These are phyloP conservation scores for Kuraishia cidri DNA, from an alignment of 805 yeast species.

Conservation along the genomic window DNA sequence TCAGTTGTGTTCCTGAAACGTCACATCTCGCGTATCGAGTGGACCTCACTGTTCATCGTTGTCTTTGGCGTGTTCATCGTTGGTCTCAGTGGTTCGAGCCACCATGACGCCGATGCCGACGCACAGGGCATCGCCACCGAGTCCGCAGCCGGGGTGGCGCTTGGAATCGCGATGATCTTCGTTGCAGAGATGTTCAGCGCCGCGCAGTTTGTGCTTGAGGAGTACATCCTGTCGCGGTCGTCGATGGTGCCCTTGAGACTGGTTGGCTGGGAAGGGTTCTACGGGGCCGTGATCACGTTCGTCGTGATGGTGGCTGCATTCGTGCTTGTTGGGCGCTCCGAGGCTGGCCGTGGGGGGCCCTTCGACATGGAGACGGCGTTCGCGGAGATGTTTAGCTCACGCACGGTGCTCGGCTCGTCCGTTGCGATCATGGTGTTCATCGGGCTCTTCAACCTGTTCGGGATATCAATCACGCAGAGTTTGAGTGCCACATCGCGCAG, in stretches of 20 bases:
- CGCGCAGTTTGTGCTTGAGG: slow-evolving; percentile 71
- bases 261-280: slow-evolving; percentile 70
- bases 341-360: slow-evolving; percentile 32
- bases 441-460: slow-evolving; percentile 64
- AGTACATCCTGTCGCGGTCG: slow-evolving; percentile 46
- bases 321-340: slow-evolving; percentile 25
- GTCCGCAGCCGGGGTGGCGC: slow-evolving; percentile 19
- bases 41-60: slow-evolving; percentile 60
- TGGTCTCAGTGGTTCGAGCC: slow-evolving; percentile 56
- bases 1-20: slow-evolving; percentile 55
- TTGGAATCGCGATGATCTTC: slow-evolving; percentile 53
- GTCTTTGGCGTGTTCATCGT: slow-evolving; percentile 63
- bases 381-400: slow-evolving; percentile 33
- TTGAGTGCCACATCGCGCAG: slow-evolving; percentile 73
- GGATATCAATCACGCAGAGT: slow-evolving; percentile 55
- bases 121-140: slow-evolving; percentile 3
- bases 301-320: slow-evolving; percentile 34
- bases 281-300: slow-evolving; percentile 42
- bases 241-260: slow-evolving; percentile 52
- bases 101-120: slow-evolving; percentile 8
- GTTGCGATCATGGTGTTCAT: slow-evolving; percentile 64
- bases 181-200: slow-evolving; percentile 65
- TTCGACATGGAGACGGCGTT: slow-evolving; percentile 49
- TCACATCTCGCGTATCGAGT: slow-evolving; percentile 49
- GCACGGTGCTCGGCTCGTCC: slow-evolving; percentile 40